Conservation (phyloP, 768 basidiomycete genomes). For the Austroboletus eburneus region DNA sequence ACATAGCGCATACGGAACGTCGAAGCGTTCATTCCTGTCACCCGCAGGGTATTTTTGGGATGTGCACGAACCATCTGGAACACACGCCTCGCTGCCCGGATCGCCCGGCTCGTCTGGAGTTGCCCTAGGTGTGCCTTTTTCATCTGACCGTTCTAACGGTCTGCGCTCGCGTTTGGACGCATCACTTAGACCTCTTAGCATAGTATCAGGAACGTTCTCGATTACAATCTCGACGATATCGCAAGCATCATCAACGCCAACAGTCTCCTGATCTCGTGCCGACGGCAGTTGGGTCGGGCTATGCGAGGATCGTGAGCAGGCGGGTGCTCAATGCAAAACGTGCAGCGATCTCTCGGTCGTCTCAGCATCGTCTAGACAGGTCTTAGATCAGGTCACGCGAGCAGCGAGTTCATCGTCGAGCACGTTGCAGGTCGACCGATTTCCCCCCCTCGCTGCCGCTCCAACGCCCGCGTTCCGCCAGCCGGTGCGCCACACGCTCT, state of each 20-base stretch:
- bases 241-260: conserved; percentile 76
- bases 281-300: conserved; percentile 55
- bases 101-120: no score
- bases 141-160: no score
- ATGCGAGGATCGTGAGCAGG: conserved; percentile 76
- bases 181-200: no score
- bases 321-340: conserved; percentile 83
- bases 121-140: no score
- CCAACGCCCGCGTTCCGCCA: conserved; percentile 33
- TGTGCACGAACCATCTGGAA: no score
- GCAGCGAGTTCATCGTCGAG: conserved; percentile 54
- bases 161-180: no score
- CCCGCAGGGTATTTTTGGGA: no score
- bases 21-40: no score
- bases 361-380: conserved; percentile 57
- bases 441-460: conserved; percentile 26
- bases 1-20: no score
- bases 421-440: conserved; percentile 18
- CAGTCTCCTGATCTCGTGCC: conserved; percentile 79
- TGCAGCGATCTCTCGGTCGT: conserved; percentile 55
- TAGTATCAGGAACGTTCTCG: conserved; percentile 83
- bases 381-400: conserved; percentile 85
- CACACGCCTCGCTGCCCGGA: no score
- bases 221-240: conserved; percentile 64
- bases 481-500: conserved; percentile 54